Evolutionary conservation across 371 early-diverging fungal species (phyloP).

Genomic region (Zopfochytrium polystomum): DNA sequence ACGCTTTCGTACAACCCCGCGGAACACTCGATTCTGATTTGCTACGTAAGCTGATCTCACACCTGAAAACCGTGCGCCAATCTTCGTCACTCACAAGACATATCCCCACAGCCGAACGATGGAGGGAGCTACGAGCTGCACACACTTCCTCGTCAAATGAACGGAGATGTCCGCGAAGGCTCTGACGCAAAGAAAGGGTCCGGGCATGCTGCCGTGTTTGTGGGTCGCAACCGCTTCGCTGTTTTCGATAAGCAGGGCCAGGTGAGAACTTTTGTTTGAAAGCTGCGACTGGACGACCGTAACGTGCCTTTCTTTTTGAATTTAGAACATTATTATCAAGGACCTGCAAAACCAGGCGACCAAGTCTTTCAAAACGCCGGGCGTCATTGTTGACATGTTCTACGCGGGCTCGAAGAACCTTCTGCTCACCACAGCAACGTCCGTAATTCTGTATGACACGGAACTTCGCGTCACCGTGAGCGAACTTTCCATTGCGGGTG

Average conservation of each 20-base stretch:
- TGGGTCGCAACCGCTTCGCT: slow-evolving; percentile 93
- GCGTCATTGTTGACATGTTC: slow-evolving; percentile 76
- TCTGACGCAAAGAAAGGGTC: slow-evolving; percentile 63
- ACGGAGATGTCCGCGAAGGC: slow-evolving; percentile 63
- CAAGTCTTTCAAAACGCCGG: slow-evolving; percentile 81
- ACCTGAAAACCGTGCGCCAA: not conserved
- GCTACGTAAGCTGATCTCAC: slow-evolving; percentile 53
- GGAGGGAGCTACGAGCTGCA: slow-evolving; percentile 87
- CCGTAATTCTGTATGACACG: slow-evolving; percentile 85
- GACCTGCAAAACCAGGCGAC: slow-evolving; percentile 82
- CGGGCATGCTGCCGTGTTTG: slow-evolving; percentile 75
- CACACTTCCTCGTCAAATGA: slow-evolving; percentile 69
- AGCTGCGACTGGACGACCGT: not conserved
- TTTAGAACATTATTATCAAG: slow-evolving; percentile 64
- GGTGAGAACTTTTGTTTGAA: slow-evolving; percentile 23
- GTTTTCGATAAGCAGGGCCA: slow-evolving; percentile 78
- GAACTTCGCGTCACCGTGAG: slow-evolving; percentile 72
- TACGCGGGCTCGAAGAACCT: slow-evolving; percentile 80
- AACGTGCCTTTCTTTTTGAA: not conserved
- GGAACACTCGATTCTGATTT: slow-evolving; percentile 81
- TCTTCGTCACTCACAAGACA: not conserved
- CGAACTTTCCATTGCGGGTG: slow-evolving; percentile 72
- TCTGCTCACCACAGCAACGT: slow-evolving; percentile 75
- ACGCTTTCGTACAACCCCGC: slow-evolving; percentile 91
- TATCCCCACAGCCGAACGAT: slow-evolving; percentile 58